Conservation (phyloP, 2,329 filamentous ascomycete genomes). For the Volutella citrinella region DNA sequence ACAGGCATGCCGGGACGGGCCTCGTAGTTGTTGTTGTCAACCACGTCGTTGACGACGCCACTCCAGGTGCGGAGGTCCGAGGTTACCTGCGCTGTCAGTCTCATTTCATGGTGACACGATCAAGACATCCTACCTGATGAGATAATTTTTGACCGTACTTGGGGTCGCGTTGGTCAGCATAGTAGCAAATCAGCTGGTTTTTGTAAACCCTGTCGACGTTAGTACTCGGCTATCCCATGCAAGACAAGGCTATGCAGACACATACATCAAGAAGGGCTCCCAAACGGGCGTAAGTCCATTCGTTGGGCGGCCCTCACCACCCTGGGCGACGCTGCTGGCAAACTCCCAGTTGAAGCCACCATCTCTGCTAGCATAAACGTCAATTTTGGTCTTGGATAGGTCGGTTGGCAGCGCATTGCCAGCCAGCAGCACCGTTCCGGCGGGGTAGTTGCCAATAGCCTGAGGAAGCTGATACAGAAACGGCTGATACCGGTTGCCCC, state of each 20-base stretch:
- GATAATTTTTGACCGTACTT: slow-evolving; percentile 65
- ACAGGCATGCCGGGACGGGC: slow-evolving; percentile 68
- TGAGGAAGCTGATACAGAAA: slow-evolving; percentile 62
- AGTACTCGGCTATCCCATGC: neutral
- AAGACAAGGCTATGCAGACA: neutral
- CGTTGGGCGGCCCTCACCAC: slow-evolving; percentile 58
- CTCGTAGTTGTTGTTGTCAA: slow-evolving; percentile 53
- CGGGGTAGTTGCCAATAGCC: slow-evolving; percentile 53
- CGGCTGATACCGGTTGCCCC: slow-evolving; percentile 68
- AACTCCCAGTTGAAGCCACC: slow-evolving; percentile 63
- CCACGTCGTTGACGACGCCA: slow-evolving; percentile 54
- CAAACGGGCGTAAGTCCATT: slow-evolving; percentile 68
- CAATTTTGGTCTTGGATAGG: slow-evolving; percentile 62
- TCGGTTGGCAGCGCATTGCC: slow-evolving; percentile 59
- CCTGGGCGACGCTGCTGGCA: slow-evolving; percentile 61
- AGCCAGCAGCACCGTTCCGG: slow-evolving; percentile 61
- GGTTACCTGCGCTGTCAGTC: no score
- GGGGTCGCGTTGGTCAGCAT: slow-evolving; percentile 66
- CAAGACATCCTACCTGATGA: no score
- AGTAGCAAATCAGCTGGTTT: slow-evolving; percentile 61
- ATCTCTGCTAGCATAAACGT: slow-evolving; percentile 65
- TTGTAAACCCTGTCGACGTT: slow-evolving; percentile 44
- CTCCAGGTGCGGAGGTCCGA: slow-evolving; percentile 60
- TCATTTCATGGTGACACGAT: no score
- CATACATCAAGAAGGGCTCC: slow-evolving; percentile 64